Conservation (phyloP, 208 protist genomes). For the Sergeia podlipaevii region DNA sequence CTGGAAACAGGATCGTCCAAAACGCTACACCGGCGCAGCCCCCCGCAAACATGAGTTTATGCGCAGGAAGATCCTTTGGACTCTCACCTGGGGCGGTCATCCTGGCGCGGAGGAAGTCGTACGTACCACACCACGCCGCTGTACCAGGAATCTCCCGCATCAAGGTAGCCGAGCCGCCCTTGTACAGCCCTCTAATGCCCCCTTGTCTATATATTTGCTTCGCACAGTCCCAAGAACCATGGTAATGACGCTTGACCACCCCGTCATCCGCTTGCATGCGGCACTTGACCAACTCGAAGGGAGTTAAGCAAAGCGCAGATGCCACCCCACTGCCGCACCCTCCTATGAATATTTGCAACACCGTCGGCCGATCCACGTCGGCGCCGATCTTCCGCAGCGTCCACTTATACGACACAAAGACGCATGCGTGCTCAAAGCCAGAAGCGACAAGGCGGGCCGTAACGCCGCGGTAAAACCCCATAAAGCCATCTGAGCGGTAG, state of each 20-base stretch:
- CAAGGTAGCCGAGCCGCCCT: slow-evolving; percentile 58
- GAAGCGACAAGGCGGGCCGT: slow-evolving; percentile 57
- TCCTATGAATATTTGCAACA: slow-evolving; percentile 37
- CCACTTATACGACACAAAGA: slow-evolving; percentile 79
- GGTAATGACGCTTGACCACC: slow-evolving; percentile 19
- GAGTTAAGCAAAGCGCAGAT: slow-evolving; percentile 59
- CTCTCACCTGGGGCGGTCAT: slow-evolving; percentile 36
- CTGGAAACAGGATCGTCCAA: slow-evolving; percentile 84
- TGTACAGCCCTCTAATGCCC: slow-evolving; percentile 61
- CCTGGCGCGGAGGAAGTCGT: slow-evolving; percentile 59
- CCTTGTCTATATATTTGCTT: slow-evolving; percentile 22
- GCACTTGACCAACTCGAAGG: slow-evolving; percentile 87
- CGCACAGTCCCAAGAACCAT: slow-evolving; percentile 50
- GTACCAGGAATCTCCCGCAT: slow-evolving; percentile 82
- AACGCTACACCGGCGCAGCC: slow-evolving; percentile 71
- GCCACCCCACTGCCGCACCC: slow-evolving; percentile 66
- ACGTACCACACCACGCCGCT: slow-evolving; percentile 79
- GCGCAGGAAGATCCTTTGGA: slow-evolving; percentile 33
- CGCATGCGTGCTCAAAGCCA: slow-evolving; percentile 70
- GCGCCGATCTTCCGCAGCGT: slow-evolving; percentile 44
- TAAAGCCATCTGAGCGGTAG: slow-evolving; percentile 50
- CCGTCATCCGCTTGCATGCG: slow-evolving; percentile 69
- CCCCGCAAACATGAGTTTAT: slow-evolving; percentile 67
- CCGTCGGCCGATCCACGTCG: slow-evolving; percentile 31
- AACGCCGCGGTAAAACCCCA: slow-evolving; percentile 77